These are phyloP conservation scores for Emericellopsis terricola DNA, from an alignment of 495 filamentous ascomycete genomes.

Conservation along the genomic window DNA sequence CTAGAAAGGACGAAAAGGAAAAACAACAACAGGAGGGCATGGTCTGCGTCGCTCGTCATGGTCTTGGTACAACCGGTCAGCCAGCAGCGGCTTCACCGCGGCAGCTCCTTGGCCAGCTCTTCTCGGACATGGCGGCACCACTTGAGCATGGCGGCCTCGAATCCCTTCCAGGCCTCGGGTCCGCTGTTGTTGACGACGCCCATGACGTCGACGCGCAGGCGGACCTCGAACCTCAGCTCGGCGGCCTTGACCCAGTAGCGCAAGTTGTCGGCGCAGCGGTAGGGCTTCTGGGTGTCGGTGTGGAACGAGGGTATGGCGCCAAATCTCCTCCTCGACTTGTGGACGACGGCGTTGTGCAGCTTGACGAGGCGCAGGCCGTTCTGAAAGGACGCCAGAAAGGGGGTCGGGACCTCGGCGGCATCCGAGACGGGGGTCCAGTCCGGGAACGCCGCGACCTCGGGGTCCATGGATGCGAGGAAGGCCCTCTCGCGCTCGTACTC, in stretches of 20 bases:
- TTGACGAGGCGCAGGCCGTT: constrained; percentile 69
- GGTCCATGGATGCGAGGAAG: constrained; percentile 49
- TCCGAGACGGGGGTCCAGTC: constrained; percentile 42
- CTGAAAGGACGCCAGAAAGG: constrained; percentile 53
- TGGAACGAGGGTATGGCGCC: constrained; percentile 83
- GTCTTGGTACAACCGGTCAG: too few species aligned
- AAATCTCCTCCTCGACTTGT: constrained; percentile 69
- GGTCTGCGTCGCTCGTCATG: too few species aligned
- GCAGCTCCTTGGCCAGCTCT: constrained; percentile 39
- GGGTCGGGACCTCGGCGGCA: constrained; percentile 40
- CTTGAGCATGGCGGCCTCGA: constrained; percentile 59
- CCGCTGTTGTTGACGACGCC: constrained; percentile 57
- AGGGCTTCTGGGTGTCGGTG: constrained; percentile 80
- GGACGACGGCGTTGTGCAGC: constrained; percentile 75
- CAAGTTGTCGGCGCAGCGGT: constrained; percentile 83
- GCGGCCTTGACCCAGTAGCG: constrained; percentile 93
- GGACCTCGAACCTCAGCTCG: constrained; percentile 82
- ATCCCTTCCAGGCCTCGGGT: constrained; percentile 51
- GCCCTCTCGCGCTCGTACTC: constrained; percentile 65
- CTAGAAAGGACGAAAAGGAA: too few species aligned
- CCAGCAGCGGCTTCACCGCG: too few species aligned
- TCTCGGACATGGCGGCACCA: constrained; percentile 65
- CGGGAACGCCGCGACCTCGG: constrained; percentile 39
- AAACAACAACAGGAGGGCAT: too few species aligned
- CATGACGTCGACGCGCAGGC: constrained; percentile 70